Base-by-base conservation (phyloP, 2,329 filamentous ascomycete species). In the Botryotinia narcissicola region DNA sequence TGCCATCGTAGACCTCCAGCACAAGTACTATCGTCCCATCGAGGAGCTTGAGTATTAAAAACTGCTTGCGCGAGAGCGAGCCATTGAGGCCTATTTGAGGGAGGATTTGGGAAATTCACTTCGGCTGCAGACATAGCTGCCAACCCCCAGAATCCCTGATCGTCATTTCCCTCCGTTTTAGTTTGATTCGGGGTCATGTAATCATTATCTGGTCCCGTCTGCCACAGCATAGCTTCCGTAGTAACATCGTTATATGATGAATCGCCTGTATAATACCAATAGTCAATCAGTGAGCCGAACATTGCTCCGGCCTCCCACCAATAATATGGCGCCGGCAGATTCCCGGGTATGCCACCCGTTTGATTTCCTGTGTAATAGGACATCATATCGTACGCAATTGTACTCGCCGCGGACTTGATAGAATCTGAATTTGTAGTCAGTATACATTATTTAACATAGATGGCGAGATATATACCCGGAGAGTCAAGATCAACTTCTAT, bases 191-290 rank as follows among this genome's bases (percentile, higher is more conserved):
- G 85, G 8, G 93, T 92, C 90, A 95, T 95, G 81, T 92, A 96
- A 80, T 95, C 91, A 73, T 89, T 84, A 79, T 92, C 86, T 3
- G 88, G 86, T 71, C 93, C 93, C 71, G 91, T 89, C 82, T 97
- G 94, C 80, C 88, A 90, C 64, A 94, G 85, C 77, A 97, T 86
- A 20, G 88, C 94, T 76, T 92, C 85, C 51, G 86, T 86, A 25
- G 89, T 88, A 60, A 93, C 83, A 25, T 90, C 84, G 80, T 94
- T 94, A 83, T 92, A 96, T 48, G 87, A 86, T 6, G 86, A 83
- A 79, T 95, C 92, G 32, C 90, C 90, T 0, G 93, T 95, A 80
- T 93, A 93, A 80, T 91, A 92, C 92, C 93, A 97, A 81, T 96
- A 96, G 79, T 96, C 92, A 71, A 97, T 86, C 75, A 96, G 84